A percentile compares a stretch with the other conserved stretches of the same genome.
Conservation (phyloP, 2,329 filamentous ascomycete species). For the Cladosporium sp. region DNA sequence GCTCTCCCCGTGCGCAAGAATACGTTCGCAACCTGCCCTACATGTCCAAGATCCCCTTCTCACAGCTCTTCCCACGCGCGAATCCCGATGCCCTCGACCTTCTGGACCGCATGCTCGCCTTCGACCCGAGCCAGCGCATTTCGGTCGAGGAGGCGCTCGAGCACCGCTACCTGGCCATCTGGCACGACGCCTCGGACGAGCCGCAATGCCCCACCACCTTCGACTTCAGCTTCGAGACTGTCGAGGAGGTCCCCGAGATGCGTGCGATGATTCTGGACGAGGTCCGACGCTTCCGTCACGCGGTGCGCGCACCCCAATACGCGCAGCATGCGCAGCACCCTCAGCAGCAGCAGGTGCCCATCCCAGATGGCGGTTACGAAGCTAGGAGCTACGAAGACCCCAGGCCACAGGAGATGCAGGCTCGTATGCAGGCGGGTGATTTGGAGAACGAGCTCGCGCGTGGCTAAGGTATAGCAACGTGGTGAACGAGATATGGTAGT, state of each 20-base stretch:
- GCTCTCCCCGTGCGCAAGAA: constrained; percentile 91
- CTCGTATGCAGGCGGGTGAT: constrained; percentile 56
- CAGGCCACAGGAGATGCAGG: constrained; percentile 49
- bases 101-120: constrained; percentile 94
- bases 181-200: constrained; percentile 97
- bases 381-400: constrained; percentile 57
- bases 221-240: constrained; percentile 97
- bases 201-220: constrained; percentile 89
- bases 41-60: constrained; percentile 73
- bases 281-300: constrained; percentile 73
- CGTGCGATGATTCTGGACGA: constrained; percentile 96
- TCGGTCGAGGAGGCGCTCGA: constrained; percentile 92
- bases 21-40: constrained; percentile 76
- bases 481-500: no score
- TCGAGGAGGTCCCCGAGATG: constrained; percentile 93
- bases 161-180: constrained; percentile 94
- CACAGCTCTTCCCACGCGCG: constrained; percentile 81
- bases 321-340: constrained; percentile 38
- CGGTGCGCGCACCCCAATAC: constrained; percentile 39
- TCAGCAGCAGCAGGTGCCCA: constrained; percentile 49
- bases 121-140: constrained; percentile 90
- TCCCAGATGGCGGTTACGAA: constrained; percentile 54
- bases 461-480: no score
- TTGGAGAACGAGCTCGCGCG: constrained; percentile 77
- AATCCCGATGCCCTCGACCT: constrained; percentile 95